Base-by-base conservation (phyloP, 2,329 filamentous ascomycete species). In the Beauveria bassiana region DNA sequence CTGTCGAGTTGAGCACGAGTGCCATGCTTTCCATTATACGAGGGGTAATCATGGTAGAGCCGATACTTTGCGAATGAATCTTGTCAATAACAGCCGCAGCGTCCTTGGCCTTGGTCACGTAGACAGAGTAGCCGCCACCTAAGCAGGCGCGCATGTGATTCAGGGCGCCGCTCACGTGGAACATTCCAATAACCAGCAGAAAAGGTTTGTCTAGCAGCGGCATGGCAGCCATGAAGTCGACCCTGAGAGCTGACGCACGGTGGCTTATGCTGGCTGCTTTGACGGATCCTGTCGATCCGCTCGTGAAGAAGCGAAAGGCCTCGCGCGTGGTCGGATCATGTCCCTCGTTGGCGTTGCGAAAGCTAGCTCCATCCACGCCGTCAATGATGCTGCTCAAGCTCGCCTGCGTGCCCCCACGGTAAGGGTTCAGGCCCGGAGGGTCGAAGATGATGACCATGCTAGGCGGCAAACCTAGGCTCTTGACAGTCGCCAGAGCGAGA, bases 241-340 rank as follows among this genome's bases (percentile, higher is more conserved):
- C n/a, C 9, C 58, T 12, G 7, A 12, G 24, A 8, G 34, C 4
- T 14, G 34, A 26, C 8, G 40, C 49, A 4, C 26, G 38, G 49
- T 60, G 58, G 38, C 8, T 52, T 3, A 60, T 34, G 40, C 47
- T 20, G 49, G 58, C 58, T 9, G 58, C 58, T 49, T 60, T 60
- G 58, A 53, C 58, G 2, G 58, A 38, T 5, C 58, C 58, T 4
- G 58, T 60, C 10, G 58, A 24, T 2, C 58, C 58, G 58, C 58
- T 60, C 12, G 58, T 60, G 40, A 60, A 60, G 47, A 60, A 46
- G 1, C 49, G 58, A 53, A 60, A 46, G 3, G 58, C 58, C n/a
- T 52, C 40, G 7, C 49, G 58, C 22, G 58, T 14, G 24, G 58
- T 26, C 26, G 49, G 20, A 24, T 60, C 58, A 8, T 24, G 20